A percentile compares a stretch with the other conserved stretches of the same genome.
These are phyloP conservation scores for Pyrenopolyporus hunteri DNA, from an alignment of 495 filamentous ascomycete genomes.

Conservation along the genomic window DNA sequence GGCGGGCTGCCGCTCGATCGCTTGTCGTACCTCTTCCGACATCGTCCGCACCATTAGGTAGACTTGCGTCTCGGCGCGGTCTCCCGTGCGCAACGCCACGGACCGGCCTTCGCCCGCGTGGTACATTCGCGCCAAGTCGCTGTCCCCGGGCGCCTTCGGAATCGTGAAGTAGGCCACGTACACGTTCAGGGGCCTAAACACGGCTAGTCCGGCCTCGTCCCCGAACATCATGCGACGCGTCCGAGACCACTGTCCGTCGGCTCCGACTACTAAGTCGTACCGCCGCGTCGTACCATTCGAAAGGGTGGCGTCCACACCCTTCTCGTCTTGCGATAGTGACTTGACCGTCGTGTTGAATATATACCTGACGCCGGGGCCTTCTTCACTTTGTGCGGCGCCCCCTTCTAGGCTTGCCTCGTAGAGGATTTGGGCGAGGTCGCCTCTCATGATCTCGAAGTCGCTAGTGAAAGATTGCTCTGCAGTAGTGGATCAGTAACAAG, in stretches of 20 bases:
- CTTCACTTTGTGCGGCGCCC: neutral
- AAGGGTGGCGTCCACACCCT: constrained; percentile 37
- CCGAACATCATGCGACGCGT: constrained; percentile 49
- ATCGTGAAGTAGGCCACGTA: constrained; percentile 28
- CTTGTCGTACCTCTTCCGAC: constrained; percentile 29
- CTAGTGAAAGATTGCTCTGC: constrained; percentile 50
- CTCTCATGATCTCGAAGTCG: constrained; percentile 62
- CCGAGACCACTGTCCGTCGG: constrained; percentile 55
- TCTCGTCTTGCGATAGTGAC: constrained; percentile 23
- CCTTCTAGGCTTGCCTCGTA: constrained; percentile 51
- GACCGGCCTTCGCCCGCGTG: constrained; percentile 17
- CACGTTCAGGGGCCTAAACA: constrained; percentile 26
- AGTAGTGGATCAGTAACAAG: neutral
- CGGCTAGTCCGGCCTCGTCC: constrained; percentile 24
- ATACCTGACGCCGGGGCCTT: constrained; percentile 31
- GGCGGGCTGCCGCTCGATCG: constrained; percentile 8
- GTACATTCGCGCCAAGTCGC: constrained; percentile 32
- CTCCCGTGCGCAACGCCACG: constrained; percentile 13
- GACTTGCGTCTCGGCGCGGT: constrained; percentile 29
- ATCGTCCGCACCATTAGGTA: constrained; percentile 28
- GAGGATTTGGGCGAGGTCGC: constrained; percentile 53
- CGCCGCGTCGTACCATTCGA: constrained; percentile 40
- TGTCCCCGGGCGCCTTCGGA: constrained; percentile 2
- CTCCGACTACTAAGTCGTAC: constrained; percentile 58
- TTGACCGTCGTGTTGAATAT: constrained; percentile 17